Evolutionary conservation across 345 rosid species (phyloP).

Genomic region (Melaleuca alternifolia): DNA sequence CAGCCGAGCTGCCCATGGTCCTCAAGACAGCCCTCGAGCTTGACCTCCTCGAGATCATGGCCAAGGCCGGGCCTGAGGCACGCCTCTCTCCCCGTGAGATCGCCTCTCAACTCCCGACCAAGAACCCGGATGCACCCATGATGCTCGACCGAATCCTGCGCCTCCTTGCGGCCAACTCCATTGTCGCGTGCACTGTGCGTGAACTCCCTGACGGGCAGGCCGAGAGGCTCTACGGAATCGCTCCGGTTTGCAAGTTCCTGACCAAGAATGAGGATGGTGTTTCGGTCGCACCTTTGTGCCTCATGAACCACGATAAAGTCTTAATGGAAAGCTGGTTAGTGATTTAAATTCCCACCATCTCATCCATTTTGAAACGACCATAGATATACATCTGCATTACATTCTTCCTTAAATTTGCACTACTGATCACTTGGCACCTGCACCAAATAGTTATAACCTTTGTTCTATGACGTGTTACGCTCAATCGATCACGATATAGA

Average conservation of each 20-base stretch:
- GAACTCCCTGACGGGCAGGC: conserved; percentile 6
- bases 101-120: conserved; percentile 18
- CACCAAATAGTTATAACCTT: background rate
- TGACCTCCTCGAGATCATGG: conserved; percentile 23
- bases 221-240: conserved; percentile 21
- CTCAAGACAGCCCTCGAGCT: conserved; percentile 26
- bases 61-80: conserved; percentile 11
- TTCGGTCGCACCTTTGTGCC: conserved; percentile 19
- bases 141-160: conserved; percentile 24
- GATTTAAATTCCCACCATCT: background rate
- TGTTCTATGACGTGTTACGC: background rate
- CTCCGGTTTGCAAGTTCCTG: conserved; percentile 26
- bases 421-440: background rate
- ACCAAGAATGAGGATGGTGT: conserved; percentile 26
- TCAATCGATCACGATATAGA: background rate
- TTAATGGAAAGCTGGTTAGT: conserved; percentile 33
- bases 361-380: background rate
- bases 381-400: background rate
- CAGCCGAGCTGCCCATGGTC: conserved; percentile 21
- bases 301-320: conserved; percentile 28
- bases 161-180: conserved; percentile 17
- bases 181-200: conserved; percentile 11
- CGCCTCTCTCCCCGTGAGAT: conserved; percentile 14
- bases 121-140: conserved; percentile 14
- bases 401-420: background rate